phyloP scores from a whole-genome alignment of 2,329 filamentous ascomycete genomes.

The Pseudogymnoascus pannorum region DNA sequence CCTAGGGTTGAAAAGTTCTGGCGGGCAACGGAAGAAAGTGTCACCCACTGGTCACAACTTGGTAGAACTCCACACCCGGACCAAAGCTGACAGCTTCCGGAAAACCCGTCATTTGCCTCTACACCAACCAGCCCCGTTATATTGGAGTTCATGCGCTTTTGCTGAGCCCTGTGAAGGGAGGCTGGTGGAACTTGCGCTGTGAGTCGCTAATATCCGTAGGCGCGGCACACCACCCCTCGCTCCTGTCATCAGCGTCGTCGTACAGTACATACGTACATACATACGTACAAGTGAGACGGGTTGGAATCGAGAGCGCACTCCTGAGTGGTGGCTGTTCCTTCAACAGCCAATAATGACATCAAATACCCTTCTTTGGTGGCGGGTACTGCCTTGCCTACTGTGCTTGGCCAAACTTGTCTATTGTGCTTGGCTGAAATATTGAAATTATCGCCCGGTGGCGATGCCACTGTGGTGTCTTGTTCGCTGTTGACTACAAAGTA shows the following conservation, averaged over 20 bases:
- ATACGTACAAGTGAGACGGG: too few species aligned
- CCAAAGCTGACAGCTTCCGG: neutral
- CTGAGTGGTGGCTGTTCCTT: neutral
- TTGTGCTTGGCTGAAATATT: constrained; percentile 4
- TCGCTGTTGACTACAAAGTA: neutral
- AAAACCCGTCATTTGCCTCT: neutral
- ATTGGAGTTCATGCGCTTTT: constrained; percentile 6
- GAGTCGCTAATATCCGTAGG: neutral
- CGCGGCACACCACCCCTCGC: neutral
- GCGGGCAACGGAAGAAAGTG: neutral
- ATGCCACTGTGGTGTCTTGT: neutral
- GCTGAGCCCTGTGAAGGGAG: neutral
- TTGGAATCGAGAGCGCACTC: neutral
- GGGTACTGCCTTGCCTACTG: constrained; percentile 1
- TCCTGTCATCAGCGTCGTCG: neutral
- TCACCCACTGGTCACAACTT: neutral
- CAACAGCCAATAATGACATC: neutral
- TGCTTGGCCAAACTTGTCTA: neutral
- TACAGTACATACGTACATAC: too few species aligned
- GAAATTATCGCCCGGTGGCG: neutral
- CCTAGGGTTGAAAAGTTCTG: neutral
- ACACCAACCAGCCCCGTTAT: neutral
- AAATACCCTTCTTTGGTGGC: neutral
- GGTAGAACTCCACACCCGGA: neutral
- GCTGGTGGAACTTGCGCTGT: neutral